Base-by-base conservation (phyloP, 1,139 yeast species). In the Pichia sp. region DNA sequence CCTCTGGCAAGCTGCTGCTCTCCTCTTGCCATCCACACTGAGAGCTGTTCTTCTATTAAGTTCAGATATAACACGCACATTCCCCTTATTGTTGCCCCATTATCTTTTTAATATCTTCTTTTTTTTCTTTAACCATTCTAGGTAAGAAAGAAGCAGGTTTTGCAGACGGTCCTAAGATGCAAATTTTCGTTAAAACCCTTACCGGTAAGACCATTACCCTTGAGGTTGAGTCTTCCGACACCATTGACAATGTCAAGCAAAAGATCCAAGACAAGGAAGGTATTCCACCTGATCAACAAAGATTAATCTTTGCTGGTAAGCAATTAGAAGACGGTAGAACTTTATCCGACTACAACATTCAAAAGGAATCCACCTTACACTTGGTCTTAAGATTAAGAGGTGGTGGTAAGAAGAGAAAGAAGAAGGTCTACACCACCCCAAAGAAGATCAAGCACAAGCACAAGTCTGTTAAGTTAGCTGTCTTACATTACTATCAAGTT, bases 351-450 rank as follows among this genome's bases (percentile, higher is more conserved):
- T 93, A 93, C 96, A 91, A 91, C 94, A 93, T 93, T 81, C 97
- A 91, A 82, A 91, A 93, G 89, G 99, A 93, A 82, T 91, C 98
- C 61, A 93, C 98, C 64, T 77, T 93, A 63, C 97, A 93, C 79
- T 85, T 93, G 77, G 98, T 93, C 70, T 81, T 93, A 62, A 90
- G 98, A 84, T 88, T 93, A 76, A 88, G 98, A 84, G 98, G 98
- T 86, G 96, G 96, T 82, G 98, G 97, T 87, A 93, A 93, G 87
- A 93, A 93, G 90, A 91, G 96, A 88, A 90, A 90, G 91, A 94
- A 94, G 78, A 73, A 73, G 96, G 97, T 90, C 73, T 94, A 93
- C 93, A 91, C 98, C 82, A 93, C 99, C 73, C 99, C 99, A 83
- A 93, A 93, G 93, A 93, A 91, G 87, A 88, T 93, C 81, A 89